Base-by-base conservation (phyloP, 139 green algal species). In the Chlorella sp. region DNA sequence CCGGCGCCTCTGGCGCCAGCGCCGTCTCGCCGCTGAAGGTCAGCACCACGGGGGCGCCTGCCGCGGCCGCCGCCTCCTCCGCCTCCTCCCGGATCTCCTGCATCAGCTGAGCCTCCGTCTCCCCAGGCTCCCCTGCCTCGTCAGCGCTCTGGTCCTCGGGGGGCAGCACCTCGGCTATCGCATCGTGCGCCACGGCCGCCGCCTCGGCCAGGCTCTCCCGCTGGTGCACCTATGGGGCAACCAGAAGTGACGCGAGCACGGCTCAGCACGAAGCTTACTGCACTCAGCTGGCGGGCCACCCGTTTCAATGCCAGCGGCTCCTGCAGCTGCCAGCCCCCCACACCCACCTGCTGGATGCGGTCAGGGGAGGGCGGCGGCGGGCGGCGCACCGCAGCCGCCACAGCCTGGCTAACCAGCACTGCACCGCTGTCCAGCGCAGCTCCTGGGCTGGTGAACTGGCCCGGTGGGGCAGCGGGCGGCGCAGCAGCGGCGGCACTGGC, bases 121-220 rank as follows among this genome's bases (percentile, higher is more conserved):
- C 51, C 51, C 51, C 51, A 21, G 51, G 51, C 39, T 78, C 70
- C 65, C 34, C 15, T 3, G 2, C 65, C 30, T 44, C 65, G 3
- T 71, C 64, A 7, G 26, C 12, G 51, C 2, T 21, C 51, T 60
- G 51, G 51, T 60, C 51, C 51, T 60, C 51, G 13, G 51, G 51
- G 4, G 74, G 69, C 23, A 82, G 60, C 76, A 82, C 63, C n/a
- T 83, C 63, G 0, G 63, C 63, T 4, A 44, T 63, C 26, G 64
- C 39, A 0, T 41, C 51, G 18, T n/a, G n/a, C 1, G 63, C 62
- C 28, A 74, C 78, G 0, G 78, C 78, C 6, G 78, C 78, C 15
- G 78, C 63, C 39, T 44, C 38, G 28, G 41, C 39, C 28, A 83
- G 78, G 2, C 4, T 38, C 16, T 63, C 39, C 1, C 63, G 63